Base-by-base conservation (phyloP, 1,284 basidiomycete species). In the Ustilago hordei region DNA sequence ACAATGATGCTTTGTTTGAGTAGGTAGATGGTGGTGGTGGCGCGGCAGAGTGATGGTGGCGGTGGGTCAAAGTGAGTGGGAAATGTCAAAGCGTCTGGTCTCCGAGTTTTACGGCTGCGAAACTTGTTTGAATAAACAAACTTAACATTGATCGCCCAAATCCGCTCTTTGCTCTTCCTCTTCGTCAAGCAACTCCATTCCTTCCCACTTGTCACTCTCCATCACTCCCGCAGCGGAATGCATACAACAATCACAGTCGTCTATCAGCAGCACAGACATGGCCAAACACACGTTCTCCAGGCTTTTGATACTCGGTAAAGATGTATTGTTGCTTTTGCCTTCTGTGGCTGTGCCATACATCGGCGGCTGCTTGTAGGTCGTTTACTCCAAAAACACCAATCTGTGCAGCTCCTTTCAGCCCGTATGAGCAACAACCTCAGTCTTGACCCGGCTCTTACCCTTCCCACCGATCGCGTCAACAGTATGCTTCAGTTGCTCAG, bases 401-500 rank as follows among this genome's bases (percentile, higher is more conserved):
- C n/a, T 19, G n/a, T 12, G 52, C 34, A 12, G 19, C 8, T 41
- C 11, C 54, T 3, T 28, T 64, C 52, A 84, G 34, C 78, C 84
- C 13, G 69, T 69, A 64, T 84, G 82, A 31, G 79, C 81, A 15
- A 85, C 83, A 13, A 85, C 80, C 57, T 84, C 81, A 53, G 78
- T 83, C 68, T 75, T 78, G 59, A 81, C 76, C 38, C 75, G 63
- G 35, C 69, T 64, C 86, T 93, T 96, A n/a, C 95, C 95, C 77
- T 91, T 88, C 84, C 91, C 45, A 32, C 52, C 88, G 28, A 97
- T 89, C 57, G 90, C 89, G 43, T 93, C 89, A 23, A 99, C 89
- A 55, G 91, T 90, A 50, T 93, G 94, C 89, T 92, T 93, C 87
- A 99, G 89, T 92, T 98, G 98, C 88, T 99, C 97, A 1, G 97